A percentile compares a stretch with the other conserved stretches of the same genome.
Conservation (phyloP, 2,329 filamentous ascomycete genomes). For the Pseudogymnoascus sp. region DNA sequence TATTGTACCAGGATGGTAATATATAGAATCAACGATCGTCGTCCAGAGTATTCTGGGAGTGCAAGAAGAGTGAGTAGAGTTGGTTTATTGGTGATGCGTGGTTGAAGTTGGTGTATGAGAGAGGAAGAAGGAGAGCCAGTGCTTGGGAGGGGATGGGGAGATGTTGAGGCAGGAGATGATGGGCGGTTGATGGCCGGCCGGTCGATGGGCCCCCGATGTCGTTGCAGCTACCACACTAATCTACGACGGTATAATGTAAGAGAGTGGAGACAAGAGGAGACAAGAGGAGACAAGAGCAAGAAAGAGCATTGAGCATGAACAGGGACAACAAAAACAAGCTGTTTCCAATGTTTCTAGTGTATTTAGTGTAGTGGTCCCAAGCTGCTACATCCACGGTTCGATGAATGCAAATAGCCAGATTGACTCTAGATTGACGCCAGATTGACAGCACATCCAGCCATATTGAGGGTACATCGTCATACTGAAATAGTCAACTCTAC, state of each 20-base stretch:
- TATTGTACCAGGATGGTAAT: neutral
- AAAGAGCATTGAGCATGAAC: neutral
- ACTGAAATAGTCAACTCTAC: no score
- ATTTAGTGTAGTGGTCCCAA: neutral
- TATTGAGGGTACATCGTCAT: neutral
- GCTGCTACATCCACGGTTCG: neutral
- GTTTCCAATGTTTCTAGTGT: neutral
- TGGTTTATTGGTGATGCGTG: neutral
- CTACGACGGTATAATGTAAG: neutral
- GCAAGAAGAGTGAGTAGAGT: neutral
- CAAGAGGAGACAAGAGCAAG: neutral
- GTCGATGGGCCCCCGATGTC: neutral
- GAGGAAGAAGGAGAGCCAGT: neutral
- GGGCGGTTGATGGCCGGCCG: neutral
- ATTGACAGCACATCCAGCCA: neutral
- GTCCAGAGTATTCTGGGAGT: neutral
- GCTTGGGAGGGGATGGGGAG: neutral
- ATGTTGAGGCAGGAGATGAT: neutral
- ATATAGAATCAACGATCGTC: slow-evolving; percentile 4
- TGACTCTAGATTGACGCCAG: neutral
- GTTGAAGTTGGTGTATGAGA: neutral
- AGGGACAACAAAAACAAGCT: neutral
- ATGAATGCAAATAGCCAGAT: slow-evolving; percentile 1
- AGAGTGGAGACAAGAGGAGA: neutral
- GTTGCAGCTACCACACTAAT: neutral